phyloP scores from a whole-genome alignment of 1,284 basidiomycete genomes.

The Ganoderma sinense region DNA sequence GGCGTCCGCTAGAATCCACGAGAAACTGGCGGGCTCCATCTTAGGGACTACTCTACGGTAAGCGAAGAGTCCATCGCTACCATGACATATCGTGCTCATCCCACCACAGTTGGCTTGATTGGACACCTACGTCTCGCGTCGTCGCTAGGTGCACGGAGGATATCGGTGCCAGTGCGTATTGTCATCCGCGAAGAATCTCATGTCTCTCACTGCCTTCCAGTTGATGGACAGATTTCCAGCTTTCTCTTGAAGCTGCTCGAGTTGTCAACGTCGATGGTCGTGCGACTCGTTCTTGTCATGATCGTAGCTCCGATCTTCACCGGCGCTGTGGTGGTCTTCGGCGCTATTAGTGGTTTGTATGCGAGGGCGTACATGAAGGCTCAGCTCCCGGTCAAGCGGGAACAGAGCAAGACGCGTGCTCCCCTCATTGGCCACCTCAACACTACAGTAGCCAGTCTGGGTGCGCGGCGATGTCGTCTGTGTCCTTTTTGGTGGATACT shows the following conservation, averaged over 20 bases:
- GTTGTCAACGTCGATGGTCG: slow-evolving; percentile 39
- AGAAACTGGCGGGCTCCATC: slow-evolving; percentile 56
- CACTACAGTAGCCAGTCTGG: slow-evolving; percentile 69
- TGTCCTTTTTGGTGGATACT: neutral
- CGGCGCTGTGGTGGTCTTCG: slow-evolving; percentile 47
- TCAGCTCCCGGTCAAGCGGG: slow-evolving; percentile 78
- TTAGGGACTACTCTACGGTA: slow-evolving; percentile 59
- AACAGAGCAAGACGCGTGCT: slow-evolving; percentile 69
- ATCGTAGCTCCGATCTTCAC: slow-evolving; percentile 49
- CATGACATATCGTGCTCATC: neutral
- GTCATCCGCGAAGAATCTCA: neutral
- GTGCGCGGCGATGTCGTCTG: slow-evolving; percentile 39
- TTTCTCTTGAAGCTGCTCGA: slow-evolving; percentile 34
- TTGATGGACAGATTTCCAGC: slow-evolving; percentile 37
- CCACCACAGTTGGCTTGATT: slow-evolving; percentile 52
- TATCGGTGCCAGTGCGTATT: slow-evolving; percentile 45
- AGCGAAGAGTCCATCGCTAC: slow-evolving; percentile 24
- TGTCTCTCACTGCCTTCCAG: slow-evolving; percentile 8
- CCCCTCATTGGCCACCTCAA: slow-evolving; percentile 74
- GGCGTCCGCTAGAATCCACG: slow-evolving; percentile 64
- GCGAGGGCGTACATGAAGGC: slow-evolving; percentile 68
- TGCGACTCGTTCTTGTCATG: slow-evolving; percentile 51
- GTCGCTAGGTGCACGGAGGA: slow-evolving; percentile 62
- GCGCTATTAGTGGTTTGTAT: slow-evolving; percentile 50
- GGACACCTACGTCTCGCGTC: slow-evolving; percentile 59